Percentiles rank a stretch among this genome's conserved stretches.
phyloP scores from a whole-genome alignment of 1,284 basidiomycete species.

The Cryptococcus depauperatus region DNA sequence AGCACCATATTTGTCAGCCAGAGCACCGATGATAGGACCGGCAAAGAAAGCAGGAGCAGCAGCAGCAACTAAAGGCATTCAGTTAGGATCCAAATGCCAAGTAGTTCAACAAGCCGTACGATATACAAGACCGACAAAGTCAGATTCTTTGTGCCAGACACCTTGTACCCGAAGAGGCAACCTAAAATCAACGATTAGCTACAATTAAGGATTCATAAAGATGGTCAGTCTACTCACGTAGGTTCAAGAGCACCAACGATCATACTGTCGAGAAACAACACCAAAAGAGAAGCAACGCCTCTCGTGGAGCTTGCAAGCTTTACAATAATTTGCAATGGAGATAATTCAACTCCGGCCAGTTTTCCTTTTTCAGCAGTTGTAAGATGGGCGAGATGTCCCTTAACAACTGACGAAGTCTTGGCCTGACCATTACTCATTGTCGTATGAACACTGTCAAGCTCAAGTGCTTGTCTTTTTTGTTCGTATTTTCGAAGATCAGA shows the following conservation, averaged over 20 bases:
- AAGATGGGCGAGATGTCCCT: neutral
- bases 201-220: neutral
- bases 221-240: slow-evolving; percentile 19
- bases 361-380: neutral
- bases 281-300: slow-evolving; percentile 51
- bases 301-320: slow-evolving; percentile 52
- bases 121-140: slow-evolving; percentile 61
- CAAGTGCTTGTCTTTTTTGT: neutral
- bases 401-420: neutral
- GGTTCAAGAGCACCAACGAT: slow-evolving; percentile 31
- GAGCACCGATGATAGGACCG: slow-evolving; percentile 56
- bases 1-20: slow-evolving; percentile 55
- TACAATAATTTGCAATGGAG: slow-evolving; percentile 46
- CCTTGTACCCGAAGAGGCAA: slow-evolving; percentile 58
- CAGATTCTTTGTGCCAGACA: slow-evolving; percentile 55
- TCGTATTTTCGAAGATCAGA: slow-evolving; percentile 36
- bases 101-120: slow-evolving; percentile 13
- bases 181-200: slow-evolving; percentile 28
- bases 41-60: slow-evolving; percentile 57
- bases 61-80: slow-evolving; percentile 48
- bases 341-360: slow-evolving; percentile 21
- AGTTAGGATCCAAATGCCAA: neutral
- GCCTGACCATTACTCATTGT: neutral
- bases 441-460: neutral
- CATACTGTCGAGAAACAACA: slow-evolving; percentile 56